Percentiles rank a stretch among this genome's conserved stretches.
These are phyloP conservation scores for Floccularia luteovirens DNA, from an alignment of 768 basidiomycete genomes.

Conservation along the genomic window DNA sequence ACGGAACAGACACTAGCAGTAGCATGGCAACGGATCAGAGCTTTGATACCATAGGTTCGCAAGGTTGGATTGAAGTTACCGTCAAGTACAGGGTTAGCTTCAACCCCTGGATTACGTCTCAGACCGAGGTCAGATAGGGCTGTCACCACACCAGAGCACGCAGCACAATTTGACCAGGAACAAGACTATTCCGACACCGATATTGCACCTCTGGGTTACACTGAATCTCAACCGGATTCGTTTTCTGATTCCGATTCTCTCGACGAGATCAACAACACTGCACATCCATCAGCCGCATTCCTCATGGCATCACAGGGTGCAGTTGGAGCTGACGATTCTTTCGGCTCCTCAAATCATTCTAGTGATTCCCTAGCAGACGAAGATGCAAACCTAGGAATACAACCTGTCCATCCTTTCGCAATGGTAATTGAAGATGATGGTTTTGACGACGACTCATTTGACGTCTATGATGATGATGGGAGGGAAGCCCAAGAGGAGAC, in stretches of 20 bases:
- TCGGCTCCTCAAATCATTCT: constrained; percentile 48
- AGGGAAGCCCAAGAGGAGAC: constrained; percentile 47
- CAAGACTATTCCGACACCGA: background rate
- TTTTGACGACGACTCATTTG: constrained; percentile 48
- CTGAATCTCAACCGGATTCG: constrained; percentile 13
- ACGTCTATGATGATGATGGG: constrained; percentile 29
- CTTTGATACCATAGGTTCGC: constrained; percentile 65
- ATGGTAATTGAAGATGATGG: constrained; percentile 27
- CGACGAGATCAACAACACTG: constrained; percentile 48
- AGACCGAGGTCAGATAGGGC: constrained; percentile 16
- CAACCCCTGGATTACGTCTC: constrained; percentile 20
- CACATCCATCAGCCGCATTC: constrained; percentile 66
- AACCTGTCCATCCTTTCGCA: constrained; percentile 58
- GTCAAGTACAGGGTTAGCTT: constrained; percentile 14
- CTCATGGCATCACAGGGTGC: constrained; percentile 46
- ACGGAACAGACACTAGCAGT: constrained; percentile 33
- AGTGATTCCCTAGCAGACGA: constrained; percentile 48
- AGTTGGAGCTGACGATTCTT: constrained; percentile 39
- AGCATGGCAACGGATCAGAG: constrained; percentile 48
- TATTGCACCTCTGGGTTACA: constrained; percentile 1
- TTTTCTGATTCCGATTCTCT: constrained; percentile 59
- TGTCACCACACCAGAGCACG: background rate
- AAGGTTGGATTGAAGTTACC: constrained; percentile 44
- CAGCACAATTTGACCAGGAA: constrained; percentile 1
- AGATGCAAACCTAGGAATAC: constrained; percentile 25